Evolutionary conservation across 2,329 filamentous ascomycete genomes (phyloP), one percentile per base, ranked within the genome.

Genomic region (Colletotrichum cereale): DNA sequence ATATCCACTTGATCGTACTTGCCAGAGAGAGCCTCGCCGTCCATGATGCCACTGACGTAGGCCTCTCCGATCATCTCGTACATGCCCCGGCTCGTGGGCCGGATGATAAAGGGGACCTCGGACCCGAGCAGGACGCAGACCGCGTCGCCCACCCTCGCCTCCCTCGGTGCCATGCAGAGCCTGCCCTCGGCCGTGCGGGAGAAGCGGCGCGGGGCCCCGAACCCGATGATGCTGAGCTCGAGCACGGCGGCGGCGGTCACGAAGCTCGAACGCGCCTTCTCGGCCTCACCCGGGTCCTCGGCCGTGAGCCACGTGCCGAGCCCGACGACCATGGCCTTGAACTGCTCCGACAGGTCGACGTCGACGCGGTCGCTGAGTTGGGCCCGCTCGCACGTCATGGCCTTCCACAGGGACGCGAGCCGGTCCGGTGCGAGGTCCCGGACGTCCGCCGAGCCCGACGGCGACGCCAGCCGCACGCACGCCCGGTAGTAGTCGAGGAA

Each of bases 321-420:
- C 1, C 42, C 50, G 7, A 24, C 24, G 5, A 68, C 56, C 60
- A 64, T 52, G 10, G 24, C 48, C 26, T 57, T 42, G 40, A 68
- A 5, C n/a, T 26, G 18, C 31, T 26, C 52, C 21, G 48, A 64
- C 21, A 64, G 38, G 66, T 68, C 66, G 24, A 57, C 50, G 16
- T 68, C 58, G 42, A 64, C 57, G 21, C 66, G 58, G 34, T 64
- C 60, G 58, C 66, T 68, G 34, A 68, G 40, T 50, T 57, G 66
- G 40, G 50, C 56, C 29, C 50, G 56, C 58, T 68, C 66, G 24
- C 58, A 68, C 14, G 66, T 57, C 50, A 68, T n/a, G n/a, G 47
- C 12, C n/a, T 48, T 48, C 47, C 47, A 48, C 11, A 26, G 47
- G 11, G 47, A 24, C 11, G 12, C 10, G 24, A 48, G 66, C 16